A percentile compares a stretch with the other conserved stretches of the same genome.
Evolutionary conservation across 441 rosid genomes (phyloP).

Genomic region (Arabidopsis hybrid): DNA sequence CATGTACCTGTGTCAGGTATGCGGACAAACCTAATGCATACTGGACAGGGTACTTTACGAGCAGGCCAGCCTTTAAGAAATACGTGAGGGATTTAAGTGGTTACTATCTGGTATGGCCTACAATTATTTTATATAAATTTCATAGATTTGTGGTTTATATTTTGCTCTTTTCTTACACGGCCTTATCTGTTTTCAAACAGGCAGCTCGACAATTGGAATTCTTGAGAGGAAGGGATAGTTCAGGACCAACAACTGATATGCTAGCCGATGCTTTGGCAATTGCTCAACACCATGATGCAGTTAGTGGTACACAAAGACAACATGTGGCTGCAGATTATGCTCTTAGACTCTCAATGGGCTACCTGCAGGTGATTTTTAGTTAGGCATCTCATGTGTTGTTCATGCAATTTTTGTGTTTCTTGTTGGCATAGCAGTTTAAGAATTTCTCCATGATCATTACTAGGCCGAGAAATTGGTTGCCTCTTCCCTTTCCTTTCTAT

Average conservation of each 20-base stretch:
- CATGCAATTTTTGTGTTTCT: slow-evolving; percentile 14
- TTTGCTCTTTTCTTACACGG: slow-evolving; percentile 26
- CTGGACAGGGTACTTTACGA: slow-evolving; percentile 89
- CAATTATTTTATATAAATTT: background rate
- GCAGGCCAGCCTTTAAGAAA: slow-evolving; percentile 74
- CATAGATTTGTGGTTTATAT: background rate
- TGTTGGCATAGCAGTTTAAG: slow-evolving; percentile 29
- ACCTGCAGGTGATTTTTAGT: slow-evolving; percentile 56
- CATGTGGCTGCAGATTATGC: slow-evolving; percentile 86
- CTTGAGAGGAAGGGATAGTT: slow-evolving; percentile 59
- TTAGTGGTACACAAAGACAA: slow-evolving; percentile 77
- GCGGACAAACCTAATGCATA: slow-evolving; percentile 77
- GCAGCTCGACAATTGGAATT: slow-evolving; percentile 75
- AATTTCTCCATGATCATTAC: slow-evolving; percentile 34
- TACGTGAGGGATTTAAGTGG: slow-evolving; percentile 75
- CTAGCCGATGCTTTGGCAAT: slow-evolving; percentile 76
- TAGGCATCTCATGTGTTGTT: slow-evolving; percentile 15
- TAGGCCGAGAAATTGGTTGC: slow-evolving; percentile 78
- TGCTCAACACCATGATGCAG: slow-evolving; percentile 87
- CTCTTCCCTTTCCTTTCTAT: slow-evolving; percentile 66
- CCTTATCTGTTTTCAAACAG: slow-evolving; percentile 46
- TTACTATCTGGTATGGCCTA: slow-evolving; percentile 64
- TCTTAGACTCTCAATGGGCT: slow-evolving; percentile 72
- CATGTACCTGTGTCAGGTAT: slow-evolving; percentile 53
- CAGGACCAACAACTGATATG: slow-evolving; percentile 62